Conservation (phyloP, 129 eudicot genomes). For the Helichrysum umbraculigerum region DNA sequence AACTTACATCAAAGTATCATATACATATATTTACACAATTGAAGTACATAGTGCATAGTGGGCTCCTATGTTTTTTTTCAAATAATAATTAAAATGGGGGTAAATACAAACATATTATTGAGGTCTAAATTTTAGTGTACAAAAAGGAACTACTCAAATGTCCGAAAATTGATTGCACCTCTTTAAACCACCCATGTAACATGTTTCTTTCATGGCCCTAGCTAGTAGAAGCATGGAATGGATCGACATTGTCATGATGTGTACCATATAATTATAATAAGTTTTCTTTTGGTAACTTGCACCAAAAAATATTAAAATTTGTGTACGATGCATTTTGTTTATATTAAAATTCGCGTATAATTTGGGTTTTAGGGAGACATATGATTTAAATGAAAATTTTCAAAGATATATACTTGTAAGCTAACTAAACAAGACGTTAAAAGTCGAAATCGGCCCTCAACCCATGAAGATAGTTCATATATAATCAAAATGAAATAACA, state of each 20-base stretch:
- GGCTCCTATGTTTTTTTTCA: constrained; percentile 12
- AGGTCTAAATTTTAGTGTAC: constrained; percentile 30
- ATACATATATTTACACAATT: too few relatives aligned
- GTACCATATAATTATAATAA: constrained; percentile 10
- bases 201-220: constrained; percentile 38
- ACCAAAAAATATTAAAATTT: not conserved
- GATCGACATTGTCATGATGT: constrained; percentile 14
- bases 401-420: not conserved
- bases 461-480: not conserved
- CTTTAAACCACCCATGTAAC: constrained; percentile 35
- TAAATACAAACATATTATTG: constrained; percentile 28
- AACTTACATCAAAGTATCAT: too few relatives aligned
- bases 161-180: constrained; percentile 31
- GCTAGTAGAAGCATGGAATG: constrained; percentile 22
- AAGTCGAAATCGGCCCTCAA: not conserved
- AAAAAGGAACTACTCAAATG: constrained; percentile 33
- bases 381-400: not conserved
- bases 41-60: constrained; percentile 8
- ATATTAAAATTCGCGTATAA: too few relatives aligned
- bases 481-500: too few relatives aligned
- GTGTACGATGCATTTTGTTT: not conserved
- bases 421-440: not conserved
- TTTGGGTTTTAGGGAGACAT: not conserved
- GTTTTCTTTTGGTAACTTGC: constrained; percentile 9
- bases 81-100: constrained; percentile 1